A percentile compares a stretch with the other conserved stretches of the same genome.
These are phyloP conservation scores for Pythium chondricola DNA, from an alignment of 352 stramenopile genomes.

Conservation along the genomic window DNA sequence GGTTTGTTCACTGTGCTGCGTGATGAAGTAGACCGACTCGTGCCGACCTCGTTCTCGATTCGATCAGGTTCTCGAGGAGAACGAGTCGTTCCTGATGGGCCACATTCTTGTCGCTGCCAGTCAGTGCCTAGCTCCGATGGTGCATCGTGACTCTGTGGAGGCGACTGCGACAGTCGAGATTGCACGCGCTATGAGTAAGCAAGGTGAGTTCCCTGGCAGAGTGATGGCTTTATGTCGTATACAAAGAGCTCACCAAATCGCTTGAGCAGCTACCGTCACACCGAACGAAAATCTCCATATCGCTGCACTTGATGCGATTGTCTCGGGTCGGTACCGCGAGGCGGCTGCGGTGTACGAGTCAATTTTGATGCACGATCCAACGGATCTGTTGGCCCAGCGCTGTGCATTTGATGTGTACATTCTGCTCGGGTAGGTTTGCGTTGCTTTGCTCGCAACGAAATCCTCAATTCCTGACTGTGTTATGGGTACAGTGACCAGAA, in stretches of 20 bases:
- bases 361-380: conserved; percentile 59
- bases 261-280: conserved; percentile 18
- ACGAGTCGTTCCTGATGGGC: conserved; percentile 73
- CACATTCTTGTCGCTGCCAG: conserved; percentile 77
- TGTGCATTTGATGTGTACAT: conserved; percentile 76
- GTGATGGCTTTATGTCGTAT: too few species aligned
- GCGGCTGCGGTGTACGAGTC: conserved; percentile 74
- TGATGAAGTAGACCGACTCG: neutral
- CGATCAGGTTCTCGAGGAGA: conserved; percentile 40
- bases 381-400: conserved; percentile 66
- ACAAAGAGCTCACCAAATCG: too few species aligned
- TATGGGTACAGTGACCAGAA: conserved; percentile 47
- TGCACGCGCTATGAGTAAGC: conserved; percentile 16
- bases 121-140: conserved; percentile 53
- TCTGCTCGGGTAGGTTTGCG: conserved; percentile 52
- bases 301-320: conserved; percentile 56
- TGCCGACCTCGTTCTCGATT: neutral
- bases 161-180: conserved; percentile 33
- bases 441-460: neutral
- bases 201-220: neutral
- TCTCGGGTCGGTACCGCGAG: conserved; percentile 60
- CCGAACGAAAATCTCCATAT: conserved; percentile 68
- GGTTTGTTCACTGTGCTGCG: conserved; percentile 2
- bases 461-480: neutral
- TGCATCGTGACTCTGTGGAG: conserved; percentile 63